Percentiles rank a stretch among this genome's conserved stretches.
These are phyloP conservation scores for Isabelozyma heimii DNA, from an alignment of 805 yeast genomes.

Conservation along the genomic window DNA sequence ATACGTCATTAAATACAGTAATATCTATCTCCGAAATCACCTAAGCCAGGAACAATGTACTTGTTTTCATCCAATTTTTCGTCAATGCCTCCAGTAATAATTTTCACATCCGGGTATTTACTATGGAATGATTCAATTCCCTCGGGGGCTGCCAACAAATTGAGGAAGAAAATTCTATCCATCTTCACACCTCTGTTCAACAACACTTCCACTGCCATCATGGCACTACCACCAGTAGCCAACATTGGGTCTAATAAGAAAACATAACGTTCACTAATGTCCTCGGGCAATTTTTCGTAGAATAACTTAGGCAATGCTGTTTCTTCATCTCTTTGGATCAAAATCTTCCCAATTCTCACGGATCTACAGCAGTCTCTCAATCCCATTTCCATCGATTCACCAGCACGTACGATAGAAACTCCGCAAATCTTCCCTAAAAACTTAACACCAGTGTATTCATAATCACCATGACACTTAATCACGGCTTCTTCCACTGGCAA, in stretches of 20 bases:
- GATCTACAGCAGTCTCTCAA: conserved; percentile 95
- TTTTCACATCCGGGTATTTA: conserved; percentile 78
- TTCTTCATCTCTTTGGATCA: conserved; percentile 97
- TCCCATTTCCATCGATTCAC: conserved; percentile 99
- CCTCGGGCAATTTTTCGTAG: conserved; percentile 93
- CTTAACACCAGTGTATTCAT: conserved; percentile 68
- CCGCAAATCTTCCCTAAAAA: conserved; percentile 96
- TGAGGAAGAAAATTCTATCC: conserved; percentile 85
- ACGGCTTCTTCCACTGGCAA: conserved; percentile 74
- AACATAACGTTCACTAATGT: conserved; percentile 83
- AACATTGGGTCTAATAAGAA: conserved; percentile 94
- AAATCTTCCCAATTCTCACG: conserved; percentile 92
- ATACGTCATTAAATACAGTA: conserved; percentile 68
- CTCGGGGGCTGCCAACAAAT: conserved; percentile 91
- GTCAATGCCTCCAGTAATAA: conserved; percentile 93
- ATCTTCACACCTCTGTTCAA: conserved; percentile 82
- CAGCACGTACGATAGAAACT: conserved; percentile 96
- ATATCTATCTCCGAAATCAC: conserved; percentile 98
- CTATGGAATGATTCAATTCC: conserved; percentile 79
- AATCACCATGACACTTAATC: conserved; percentile 77
- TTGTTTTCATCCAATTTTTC: conserved; percentile 79
- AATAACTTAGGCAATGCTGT: conserved; percentile 90
- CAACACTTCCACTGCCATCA: conserved; percentile 94
- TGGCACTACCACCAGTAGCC: conserved; percentile 98
- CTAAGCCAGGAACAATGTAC: conserved; percentile 90